Conservation (phyloP, 768 basidiomycete species). For the Rhodotorula graminis region DNA sequence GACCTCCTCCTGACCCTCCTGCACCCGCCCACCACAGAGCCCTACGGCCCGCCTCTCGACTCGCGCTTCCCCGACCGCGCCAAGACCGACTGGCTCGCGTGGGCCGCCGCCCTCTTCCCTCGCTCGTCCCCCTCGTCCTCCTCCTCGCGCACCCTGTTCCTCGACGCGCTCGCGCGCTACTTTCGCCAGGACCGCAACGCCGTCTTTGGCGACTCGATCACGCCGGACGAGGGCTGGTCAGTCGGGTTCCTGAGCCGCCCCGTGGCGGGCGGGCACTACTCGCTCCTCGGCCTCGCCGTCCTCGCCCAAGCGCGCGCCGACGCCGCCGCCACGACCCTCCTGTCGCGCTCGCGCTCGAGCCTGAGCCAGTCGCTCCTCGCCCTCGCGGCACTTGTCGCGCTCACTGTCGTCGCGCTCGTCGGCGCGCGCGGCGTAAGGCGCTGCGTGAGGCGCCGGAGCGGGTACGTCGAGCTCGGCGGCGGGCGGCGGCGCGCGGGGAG, state of each 20-base stretch:
- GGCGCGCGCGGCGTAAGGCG: background rate
- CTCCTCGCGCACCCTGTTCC: conserved; percentile 1
- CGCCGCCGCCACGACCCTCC: background rate
- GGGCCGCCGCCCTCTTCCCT: conserved; percentile 8
- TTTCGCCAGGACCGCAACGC: conserved; percentile 23
- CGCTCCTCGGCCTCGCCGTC: conserved; percentile 10
- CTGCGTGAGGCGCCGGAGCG: background rate
- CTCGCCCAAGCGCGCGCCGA: background rate
- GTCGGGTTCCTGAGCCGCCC: conserved; percentile 31
- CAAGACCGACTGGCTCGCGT: conserved; percentile 36
- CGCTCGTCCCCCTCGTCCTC: background rate
- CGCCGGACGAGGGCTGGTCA: conserved; percentile 17
- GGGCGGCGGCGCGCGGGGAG: background rate
- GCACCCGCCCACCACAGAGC: background rate
- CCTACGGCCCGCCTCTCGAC: conserved; percentile 29
- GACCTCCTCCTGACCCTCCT: background rate
- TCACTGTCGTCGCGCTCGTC: background rate
- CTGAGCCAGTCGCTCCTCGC: background rate
- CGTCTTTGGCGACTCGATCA: conserved; percentile 31
- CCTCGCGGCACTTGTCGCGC: background rate
- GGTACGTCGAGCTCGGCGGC: conserved; percentile 14
- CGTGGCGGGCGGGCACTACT: conserved; percentile 30
- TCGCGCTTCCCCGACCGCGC: conserved; percentile 20
- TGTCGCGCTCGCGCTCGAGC: too few species aligned
- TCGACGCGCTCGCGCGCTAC: conserved; percentile 13